phyloP scores from a whole-genome alignment of 768 basidiomycete species.

The Leucogyrophana mollusca region DNA sequence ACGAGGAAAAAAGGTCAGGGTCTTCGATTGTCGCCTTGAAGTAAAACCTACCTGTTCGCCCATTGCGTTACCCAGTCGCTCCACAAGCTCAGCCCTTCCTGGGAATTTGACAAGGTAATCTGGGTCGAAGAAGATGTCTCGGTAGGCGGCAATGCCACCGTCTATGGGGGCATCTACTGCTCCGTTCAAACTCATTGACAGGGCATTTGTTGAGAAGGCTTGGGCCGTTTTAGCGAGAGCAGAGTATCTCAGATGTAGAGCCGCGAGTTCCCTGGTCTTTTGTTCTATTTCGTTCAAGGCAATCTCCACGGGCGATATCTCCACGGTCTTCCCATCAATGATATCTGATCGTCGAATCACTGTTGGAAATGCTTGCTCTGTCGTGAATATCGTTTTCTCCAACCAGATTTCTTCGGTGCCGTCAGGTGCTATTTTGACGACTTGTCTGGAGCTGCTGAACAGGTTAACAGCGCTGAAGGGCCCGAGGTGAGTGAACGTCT shows the following conservation, averaged over 20 bases:
- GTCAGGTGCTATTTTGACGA: conserved; percentile 62
- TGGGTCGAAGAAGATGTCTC: conserved; percentile 71
- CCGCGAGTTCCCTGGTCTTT: conserved; percentile 75
- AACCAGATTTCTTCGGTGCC: conserved; percentile 77
- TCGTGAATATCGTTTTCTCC: conserved; percentile 86
- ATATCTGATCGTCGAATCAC: conserved; percentile 90
- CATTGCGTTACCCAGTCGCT: conserved; percentile 70
- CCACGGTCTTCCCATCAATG: conserved; percentile 61
- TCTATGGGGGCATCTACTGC: conserved; percentile 82
- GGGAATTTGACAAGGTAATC: conserved; percentile 69
- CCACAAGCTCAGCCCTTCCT: conserved; percentile 67
- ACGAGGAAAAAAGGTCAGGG: conserved; percentile 1
- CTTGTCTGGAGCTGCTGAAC: conserved; percentile 75
- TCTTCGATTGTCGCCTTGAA: neutral
- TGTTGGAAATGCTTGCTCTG: conserved; percentile 88
- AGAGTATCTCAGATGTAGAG: conserved; percentile 67
- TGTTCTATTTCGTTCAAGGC: conserved; percentile 80
- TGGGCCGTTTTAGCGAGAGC: conserved; percentile 78
- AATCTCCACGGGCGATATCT: conserved; percentile 84
- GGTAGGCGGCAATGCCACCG: conserved; percentile 76
- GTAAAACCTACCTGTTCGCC: conserved; percentile 68
- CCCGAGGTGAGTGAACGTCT: conserved; percentile 1
- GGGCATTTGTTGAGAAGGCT: conserved; percentile 69
- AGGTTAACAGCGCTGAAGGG: conserved; percentile 70
- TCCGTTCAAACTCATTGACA: conserved; percentile 85